Percentiles rank a stretch among this genome's conserved stretches.
Evolutionary conservation across 495 filamentous ascomycete genomes (phyloP).

Genomic region (Talaromyces stipitatus): DNA sequence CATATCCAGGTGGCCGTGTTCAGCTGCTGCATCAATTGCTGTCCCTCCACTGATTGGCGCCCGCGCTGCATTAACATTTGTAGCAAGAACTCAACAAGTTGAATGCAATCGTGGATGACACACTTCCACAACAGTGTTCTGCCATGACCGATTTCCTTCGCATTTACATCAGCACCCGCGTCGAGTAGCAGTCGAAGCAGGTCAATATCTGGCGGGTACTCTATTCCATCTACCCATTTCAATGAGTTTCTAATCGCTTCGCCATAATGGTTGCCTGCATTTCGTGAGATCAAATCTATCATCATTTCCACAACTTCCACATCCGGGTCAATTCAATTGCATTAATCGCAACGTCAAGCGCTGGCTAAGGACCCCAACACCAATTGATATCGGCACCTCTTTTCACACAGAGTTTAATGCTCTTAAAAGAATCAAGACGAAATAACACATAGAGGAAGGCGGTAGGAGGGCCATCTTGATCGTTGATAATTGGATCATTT

Average conservation of each 20-base stretch:
- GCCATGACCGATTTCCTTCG: background rate
- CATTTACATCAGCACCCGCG: slow-evolving; percentile 11
- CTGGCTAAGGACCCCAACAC: background rate
- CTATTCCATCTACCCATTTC: background rate
- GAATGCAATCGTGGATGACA: background rate
- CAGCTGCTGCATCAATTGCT: slow-evolving; percentile 30
- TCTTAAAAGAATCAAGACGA: background rate
- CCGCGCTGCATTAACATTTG: slow-evolving; percentile 19
- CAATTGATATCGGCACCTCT: background rate
- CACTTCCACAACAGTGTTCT: background rate
- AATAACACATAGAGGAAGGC: background rate
- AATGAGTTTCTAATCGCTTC: background rate
- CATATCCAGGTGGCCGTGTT: slow-evolving; percentile 33
- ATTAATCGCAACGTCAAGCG: background rate
- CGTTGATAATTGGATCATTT: background rate
- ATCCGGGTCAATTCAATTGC: background rate
- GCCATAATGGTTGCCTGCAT: background rate
- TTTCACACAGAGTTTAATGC: background rate
- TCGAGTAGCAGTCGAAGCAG: slow-evolving; percentile 7
- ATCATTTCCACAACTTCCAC: background rate
- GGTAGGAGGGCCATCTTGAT: background rate
- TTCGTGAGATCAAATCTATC: background rate
- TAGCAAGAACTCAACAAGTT: slow-evolving; percentile 9
- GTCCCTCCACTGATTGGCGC: slow-evolving; percentile 20
- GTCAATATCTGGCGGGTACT: slow-evolving; percentile 8